Evolutionary conservation across 257 asterid genomes (phyloP).

Genomic region (Solanum tacnaense): DNA sequence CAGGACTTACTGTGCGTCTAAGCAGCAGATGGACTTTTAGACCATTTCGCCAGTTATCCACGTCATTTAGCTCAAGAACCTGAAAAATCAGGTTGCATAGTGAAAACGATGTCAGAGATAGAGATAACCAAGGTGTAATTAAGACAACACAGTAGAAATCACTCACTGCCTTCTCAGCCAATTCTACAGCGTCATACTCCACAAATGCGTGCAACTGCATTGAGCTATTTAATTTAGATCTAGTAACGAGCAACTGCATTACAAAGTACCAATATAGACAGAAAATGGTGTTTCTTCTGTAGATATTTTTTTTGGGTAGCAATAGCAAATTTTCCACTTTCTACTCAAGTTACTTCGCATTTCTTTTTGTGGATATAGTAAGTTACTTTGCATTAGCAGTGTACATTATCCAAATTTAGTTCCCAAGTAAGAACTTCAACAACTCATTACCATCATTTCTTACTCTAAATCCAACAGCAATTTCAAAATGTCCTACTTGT

Average conservation of each 20-base stretch:
- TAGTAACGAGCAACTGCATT: background rate
- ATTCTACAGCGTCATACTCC: constrained; percentile 74
- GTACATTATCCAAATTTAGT: background rate
- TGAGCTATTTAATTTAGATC: constrained; percentile 3
- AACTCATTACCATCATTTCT: background rate
- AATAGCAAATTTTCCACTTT: background rate
- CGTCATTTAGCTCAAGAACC: constrained; percentile 65
- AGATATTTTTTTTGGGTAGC: background rate
- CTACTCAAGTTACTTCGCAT: background rate
- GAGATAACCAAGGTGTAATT: background rate
- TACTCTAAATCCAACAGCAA: background rate
- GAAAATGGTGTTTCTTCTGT: background rate
- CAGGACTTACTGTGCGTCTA: constrained; percentile 39
- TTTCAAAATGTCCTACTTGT: background rate
- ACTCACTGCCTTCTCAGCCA: constrained; percentile 79
- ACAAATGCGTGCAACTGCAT: constrained; percentile 84
- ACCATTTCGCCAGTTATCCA: constrained; percentile 79
- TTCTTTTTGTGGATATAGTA: background rate
- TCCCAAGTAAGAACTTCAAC: background rate
- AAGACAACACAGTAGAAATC: background rate
- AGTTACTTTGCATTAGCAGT: background rate
- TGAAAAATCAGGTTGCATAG: constrained; percentile 11
- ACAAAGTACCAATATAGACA: background rate
- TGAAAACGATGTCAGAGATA: background rate
- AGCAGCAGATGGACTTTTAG: constrained; percentile 71